Evolutionary conservation across 176 grass and related monocot species (phyloP), one percentile per base, ranked within the genome.

Genomic region (Leersia perrieri): DNA sequence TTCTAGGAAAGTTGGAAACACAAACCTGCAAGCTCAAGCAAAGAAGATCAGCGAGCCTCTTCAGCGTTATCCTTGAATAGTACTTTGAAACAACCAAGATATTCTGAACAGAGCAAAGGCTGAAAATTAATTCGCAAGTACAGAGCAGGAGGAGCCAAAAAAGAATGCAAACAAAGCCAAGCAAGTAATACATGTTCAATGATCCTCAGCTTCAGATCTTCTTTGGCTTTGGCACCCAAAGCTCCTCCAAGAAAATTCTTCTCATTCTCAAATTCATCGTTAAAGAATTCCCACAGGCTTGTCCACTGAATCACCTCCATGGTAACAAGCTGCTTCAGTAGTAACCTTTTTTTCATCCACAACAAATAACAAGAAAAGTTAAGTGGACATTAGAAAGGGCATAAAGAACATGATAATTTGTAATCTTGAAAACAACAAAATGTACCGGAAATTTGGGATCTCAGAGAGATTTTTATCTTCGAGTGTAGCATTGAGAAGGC

Each of bases 281-380:
- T 98, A 26, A 86, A 88, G 34, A 76, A 91, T 34, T 91, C 90
- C 96, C 95, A 98, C 40, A 98, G 67, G 13, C 16, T 84, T 28
- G 92, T 93, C 96, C 96, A 98, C 32, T 98, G 86, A 14, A 98
- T 91, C 5, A 98, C 92, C 88, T 98, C 96, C 96, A 98, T 98
- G 6, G 96, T 98, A 67, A 98, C 90, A 28, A 98, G 76, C 65
- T 95, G 90, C 86, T 98, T 95, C 29, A 98, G 75, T 69, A 95
- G 65, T 26, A 98, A 60, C 33, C 96, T 92, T 72, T 77, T 77
- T 63, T 11, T 10, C 65, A 89, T 20, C 32, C 7, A n/a, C n/a
- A n/a, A n/a, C n/a, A 57, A 55, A 60, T 14, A 72, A 30, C 8
- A 60, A 55, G 26, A 57, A 2, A 68, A 33, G 11, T 20, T 34